Evolutionary conservation across 768 basidiomycete species (phyloP), one percentile per base, ranked within the genome.

Genomic region (Hypsizygus marmoreus): DNA sequence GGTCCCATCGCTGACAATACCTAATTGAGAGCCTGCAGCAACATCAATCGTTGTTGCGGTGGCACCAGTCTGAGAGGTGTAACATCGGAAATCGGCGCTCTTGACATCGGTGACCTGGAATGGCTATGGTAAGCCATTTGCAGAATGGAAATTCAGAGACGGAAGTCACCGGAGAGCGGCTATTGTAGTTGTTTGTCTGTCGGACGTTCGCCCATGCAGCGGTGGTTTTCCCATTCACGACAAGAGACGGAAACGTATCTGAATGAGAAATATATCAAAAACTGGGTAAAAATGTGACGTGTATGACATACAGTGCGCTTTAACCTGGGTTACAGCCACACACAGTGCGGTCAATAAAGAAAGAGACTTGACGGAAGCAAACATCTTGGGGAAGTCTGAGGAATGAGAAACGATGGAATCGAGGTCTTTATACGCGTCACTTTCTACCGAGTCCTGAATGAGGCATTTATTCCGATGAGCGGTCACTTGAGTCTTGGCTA

Each of bases 91-190:
- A 44, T 76, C 74, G n/a, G 61, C 36, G 50, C 72, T 74, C 32
- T 60, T 74, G 28, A 78, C 75, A 48, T 77, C 71, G 22, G 68
- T 71, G 22, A 77, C 72, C 72, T n/a, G n/a, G n/a, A n/a, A n/a
- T n/a, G n/a, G n/a, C n/a, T n/a, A n/a, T n/a, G n/a, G n/a, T n/a
- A n/a, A n/a, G n/a, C n/a, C n/a, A n/a, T n/a, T n/a, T n/a, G n/a
- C n/a, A n/a, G n/a, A n/a, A 20, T 1, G 25, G 4, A 20, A 34
- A 22, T 28, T 8, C 17, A 17, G 17, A 3, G 16, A 35, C 17
- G 40, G 16, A 20, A 2, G 62, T 8, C 20, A 74, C 70, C 3
- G 74, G 73, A 24, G 59, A 58, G 13, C 66, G 69, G 23, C 57
- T 62, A 47, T 76, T 61, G 57, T 56, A 75, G 61, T 78, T 78